phyloP scores from a whole-genome alignment of 768 basidiomycete species.

The Gymnopilus junonius region DNA sequence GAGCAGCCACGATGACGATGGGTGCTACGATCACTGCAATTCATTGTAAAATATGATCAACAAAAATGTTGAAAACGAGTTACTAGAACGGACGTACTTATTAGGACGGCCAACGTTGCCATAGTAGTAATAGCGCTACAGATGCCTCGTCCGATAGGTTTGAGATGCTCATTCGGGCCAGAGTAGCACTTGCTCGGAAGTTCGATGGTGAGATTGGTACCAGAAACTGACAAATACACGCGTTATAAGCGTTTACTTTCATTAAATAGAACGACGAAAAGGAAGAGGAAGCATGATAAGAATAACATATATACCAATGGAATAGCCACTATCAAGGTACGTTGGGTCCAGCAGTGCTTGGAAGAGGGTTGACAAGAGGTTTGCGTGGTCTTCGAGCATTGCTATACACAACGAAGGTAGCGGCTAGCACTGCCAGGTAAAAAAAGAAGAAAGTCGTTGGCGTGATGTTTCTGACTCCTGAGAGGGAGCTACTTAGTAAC shows the following conservation, averaged over 20 bases:
- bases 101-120: conserved; percentile 31
- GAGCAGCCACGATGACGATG: conserved; percentile 27
- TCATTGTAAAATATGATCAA: background rate
- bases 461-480: too few relatives aligned
- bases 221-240: conserved; percentile 24
- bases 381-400: conserved; percentile 9
- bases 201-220: conserved; percentile 28
- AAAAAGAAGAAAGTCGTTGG: background rate
- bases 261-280: background rate
- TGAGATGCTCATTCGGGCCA: conserved; percentile 26
- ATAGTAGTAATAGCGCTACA: conserved; percentile 32
- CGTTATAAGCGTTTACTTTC: background rate
- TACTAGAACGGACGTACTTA: conserved; percentile 20
- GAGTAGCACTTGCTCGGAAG: conserved; percentile 31
- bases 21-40: conserved; percentile 30
- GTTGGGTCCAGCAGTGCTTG: conserved; percentile 20
- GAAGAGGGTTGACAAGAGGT: conserved; percentile 18
- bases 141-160: conserved; percentile 24
- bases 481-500: background rate
- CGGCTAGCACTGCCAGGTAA: conserved; percentile 3
- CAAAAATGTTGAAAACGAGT: background rate
- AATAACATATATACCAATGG: conserved; percentile 29
- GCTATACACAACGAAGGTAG: conserved; percentile 17
- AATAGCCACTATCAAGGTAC: conserved; percentile 25
- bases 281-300: background rate